A percentile compares a stretch with the other conserved stretches of the same genome.
Evolutionary conservation across 257 asterid species (phyloP).

Genomic region (Echites panduratus): DNA sequence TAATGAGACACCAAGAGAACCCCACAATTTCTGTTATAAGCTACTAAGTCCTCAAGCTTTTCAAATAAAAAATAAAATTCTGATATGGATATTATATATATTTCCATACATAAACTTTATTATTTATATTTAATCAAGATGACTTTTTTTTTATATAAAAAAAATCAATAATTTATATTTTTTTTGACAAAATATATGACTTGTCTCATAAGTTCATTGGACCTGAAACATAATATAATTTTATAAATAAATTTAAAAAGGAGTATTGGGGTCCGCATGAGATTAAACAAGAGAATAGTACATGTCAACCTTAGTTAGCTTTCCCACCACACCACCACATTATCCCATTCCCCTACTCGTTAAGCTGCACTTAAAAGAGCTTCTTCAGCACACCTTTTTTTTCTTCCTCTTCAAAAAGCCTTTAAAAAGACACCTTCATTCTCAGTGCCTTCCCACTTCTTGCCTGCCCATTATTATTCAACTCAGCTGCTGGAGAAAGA

Average conservation of each 20-base stretch:
- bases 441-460: constrained; percentile 6
- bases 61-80: neutral
- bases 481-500: neutral
- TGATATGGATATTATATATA: too few species aligned
- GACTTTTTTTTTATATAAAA: too few species aligned
- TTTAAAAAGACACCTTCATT: constrained; percentile 8
- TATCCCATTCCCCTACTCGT: constrained; percentile 1
- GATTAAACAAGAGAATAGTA: constrained; percentile 2
- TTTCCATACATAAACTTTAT: too few species aligned
- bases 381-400: constrained; percentile 24
- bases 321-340: constrained; percentile 33
- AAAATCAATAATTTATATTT: too few species aligned
- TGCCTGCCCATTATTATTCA: neutral
- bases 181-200: too few species aligned
- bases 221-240: too few species aligned
- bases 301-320: constrained; percentile 26
- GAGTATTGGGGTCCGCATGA: neutral
- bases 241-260: too few species aligned
- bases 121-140: too few species aligned
- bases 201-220: too few species aligned
- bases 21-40: neutral
- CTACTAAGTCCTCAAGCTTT: neutral
- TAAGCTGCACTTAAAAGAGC: constrained; percentile 25
- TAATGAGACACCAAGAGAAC: neutral
- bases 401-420: neutral